Evolutionary conservation across 805 yeast species (phyloP).

Genomic region (Pichia occidentalis): DNA sequence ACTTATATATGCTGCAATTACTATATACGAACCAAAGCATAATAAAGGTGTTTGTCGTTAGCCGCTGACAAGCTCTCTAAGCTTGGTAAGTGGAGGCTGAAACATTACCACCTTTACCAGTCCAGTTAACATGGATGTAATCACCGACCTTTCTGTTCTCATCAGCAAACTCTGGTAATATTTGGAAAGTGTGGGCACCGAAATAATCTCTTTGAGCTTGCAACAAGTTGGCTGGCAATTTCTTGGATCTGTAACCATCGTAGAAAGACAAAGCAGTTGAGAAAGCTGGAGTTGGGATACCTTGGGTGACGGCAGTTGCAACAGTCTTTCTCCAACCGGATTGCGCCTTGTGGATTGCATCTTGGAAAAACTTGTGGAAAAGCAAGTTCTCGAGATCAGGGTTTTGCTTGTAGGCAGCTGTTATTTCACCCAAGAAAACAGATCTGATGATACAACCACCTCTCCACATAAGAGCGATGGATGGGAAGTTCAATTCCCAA

Average conservation of each 20-base stretch:
- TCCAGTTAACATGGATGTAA: conserved; percentile 97
- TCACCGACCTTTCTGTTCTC: conserved; percentile 69
- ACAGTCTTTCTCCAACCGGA: conserved; percentile 90
- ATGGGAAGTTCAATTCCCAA: conserved; percentile 97
- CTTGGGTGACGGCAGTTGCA: conserved; percentile 69
- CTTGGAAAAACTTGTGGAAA: conserved; percentile 90
- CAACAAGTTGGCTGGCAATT: conserved; percentile 93
- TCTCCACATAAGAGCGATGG: conserved; percentile 99
- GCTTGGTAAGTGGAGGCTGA: conserved; percentile 94
- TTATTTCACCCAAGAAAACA: conserved; percentile 94
- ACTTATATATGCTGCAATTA: not conserved
- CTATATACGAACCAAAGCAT: not conserved
- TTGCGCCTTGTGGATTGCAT: conserved; percentile 91
- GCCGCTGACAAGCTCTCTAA: too few relatives aligned
- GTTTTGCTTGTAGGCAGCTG: conserved; percentile 89
- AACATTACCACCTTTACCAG: conserved; percentile 97
- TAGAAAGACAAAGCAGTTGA: conserved; percentile 94
- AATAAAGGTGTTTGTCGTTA: too few relatives aligned
- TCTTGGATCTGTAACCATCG: conserved; percentile 96
- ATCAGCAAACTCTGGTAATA: conserved; percentile 78
- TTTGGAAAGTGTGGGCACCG: conserved; percentile 98
- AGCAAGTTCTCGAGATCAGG: conserved; percentile 92
- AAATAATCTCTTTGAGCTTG: conserved; percentile 99
- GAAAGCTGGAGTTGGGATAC: conserved; percentile 98
- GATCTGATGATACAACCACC: conserved; percentile 99